Base-by-base conservation (phyloP, 179 eudicot species). In the Silene vulgaris region DNA sequence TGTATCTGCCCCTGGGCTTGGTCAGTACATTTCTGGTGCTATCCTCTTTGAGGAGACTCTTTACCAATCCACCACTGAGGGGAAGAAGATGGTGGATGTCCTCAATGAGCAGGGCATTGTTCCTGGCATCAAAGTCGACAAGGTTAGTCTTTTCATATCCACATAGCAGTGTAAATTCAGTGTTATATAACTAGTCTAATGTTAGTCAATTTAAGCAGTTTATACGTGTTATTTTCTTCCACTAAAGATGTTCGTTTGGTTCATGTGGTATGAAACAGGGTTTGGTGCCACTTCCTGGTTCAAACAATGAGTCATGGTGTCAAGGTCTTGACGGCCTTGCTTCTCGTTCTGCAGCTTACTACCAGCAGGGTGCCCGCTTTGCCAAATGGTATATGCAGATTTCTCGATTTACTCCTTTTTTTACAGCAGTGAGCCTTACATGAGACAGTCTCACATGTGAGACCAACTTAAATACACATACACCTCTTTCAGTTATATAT, bases 301-400 rank as follows among this genome's bases (percentile, higher is more conserved):
- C 96, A 32, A 92, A 92, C 75, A 77, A 88, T 14, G 97, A 92
- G 84, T 90, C 97, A 1, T 90, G 96, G 96, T 90, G 96, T 89
- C 96, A 92, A 84, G 97, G 97, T 77, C 96, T 92, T 65, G 97
- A 92, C 72, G 97, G 97, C 28, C 93, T 92, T 68, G 97, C 97
- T 77, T 91, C 96, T 56, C 97, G 97, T 84, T 62, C 89, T 35
- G 95, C 96, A 72, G 92, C 96, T 77, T 92, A 92, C 86, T 89
- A 92, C 85, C 95, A 91, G 80, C 97, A 91, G 79, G 97, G 97
- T 73, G 97, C 95, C 73, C 97, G 97, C 74, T 92, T 92, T 62
- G 97, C 97, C 87, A 92, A 92, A 91, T 92, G 97, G 97, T 92
- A 89, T 16, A 3, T 9, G 23, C 65, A 72, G 57, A 17, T 60